Evolutionary conservation across 495 filamentous ascomycete species (phyloP).

Genomic region (Parathielavia hyrcaniae): DNA sequence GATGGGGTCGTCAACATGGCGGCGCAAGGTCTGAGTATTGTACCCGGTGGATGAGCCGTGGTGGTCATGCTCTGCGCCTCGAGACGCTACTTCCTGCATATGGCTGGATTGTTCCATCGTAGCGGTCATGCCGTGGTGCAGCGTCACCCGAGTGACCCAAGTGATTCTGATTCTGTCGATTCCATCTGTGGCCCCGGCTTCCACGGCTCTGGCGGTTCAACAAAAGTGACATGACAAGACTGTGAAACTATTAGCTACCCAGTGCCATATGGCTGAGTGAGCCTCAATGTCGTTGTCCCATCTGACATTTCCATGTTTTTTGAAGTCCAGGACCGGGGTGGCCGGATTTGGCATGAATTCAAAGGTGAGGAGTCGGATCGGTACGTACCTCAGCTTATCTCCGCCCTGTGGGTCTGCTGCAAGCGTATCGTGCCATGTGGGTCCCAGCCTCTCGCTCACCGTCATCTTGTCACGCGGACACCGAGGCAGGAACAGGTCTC

Average conservation of each 20-base stretch:
- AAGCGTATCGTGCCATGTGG: conserved; percentile 4
- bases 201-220: too few relatives aligned
- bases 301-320: neutral
- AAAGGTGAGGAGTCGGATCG: neutral
- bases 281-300: neutral
- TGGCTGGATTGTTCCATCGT: neutral
- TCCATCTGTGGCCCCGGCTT: too few relatives aligned
- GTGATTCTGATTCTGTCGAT: too few relatives aligned
- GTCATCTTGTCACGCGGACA: conserved; percentile 13
- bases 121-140: neutral
- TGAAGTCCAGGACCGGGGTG: neutral
- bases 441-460: conserved; percentile 8
- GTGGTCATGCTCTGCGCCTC: neutral
- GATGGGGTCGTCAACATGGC: conserved; percentile 16
- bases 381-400: neutral
- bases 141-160: too few relatives aligned
- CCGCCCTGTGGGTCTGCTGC: neutral
- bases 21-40: conserved; percentile 15
- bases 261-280: neutral
- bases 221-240: too few relatives aligned
- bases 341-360: neutral
- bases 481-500: neutral
- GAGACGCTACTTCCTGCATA: neutral
- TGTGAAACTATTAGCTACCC: too few relatives aligned
- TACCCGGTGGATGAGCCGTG: neutral